Base-by-base conservation (phyloP, 495 filamentous ascomycete genomes). In the Lophium mytilinum region DNA sequence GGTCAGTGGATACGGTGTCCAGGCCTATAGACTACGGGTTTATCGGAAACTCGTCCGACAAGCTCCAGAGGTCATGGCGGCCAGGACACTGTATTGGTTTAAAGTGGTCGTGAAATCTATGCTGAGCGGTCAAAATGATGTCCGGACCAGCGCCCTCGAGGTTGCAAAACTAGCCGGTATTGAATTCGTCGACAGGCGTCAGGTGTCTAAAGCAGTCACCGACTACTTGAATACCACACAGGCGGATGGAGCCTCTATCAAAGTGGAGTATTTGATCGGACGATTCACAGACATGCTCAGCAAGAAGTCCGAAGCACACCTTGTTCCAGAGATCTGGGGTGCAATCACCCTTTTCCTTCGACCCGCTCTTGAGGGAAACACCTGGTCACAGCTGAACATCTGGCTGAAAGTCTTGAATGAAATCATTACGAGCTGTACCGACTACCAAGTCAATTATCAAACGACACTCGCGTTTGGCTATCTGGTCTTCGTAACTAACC, bases 281-380 rank as follows among this genome's bases (percentile, higher is more conserved):
- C 21, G 81, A n/a, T 78, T 96, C 58, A 76, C 73, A 45, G 71
- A 79, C n/a, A 87, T 95, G 80, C 71, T 86, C 39, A 75, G 78
- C 21, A 77, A 82, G 40, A 80, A 83, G 42, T 78, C 84, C n/a
- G 81, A 80, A 9, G 75, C 76, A 19, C 66, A 76, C 0, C 77
- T 82, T 55, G 89, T 93, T n/a, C 90, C 93, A 6, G 84, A 88
- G 52, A 87, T 96, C 34, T 98, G 92, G 92, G 87, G 84, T 48
- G 77, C 87, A 18, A 76, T 93, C 4, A 76, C 92, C 9, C 76
- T 96, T 3, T 80, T 96, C 18, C 75, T 95, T 34, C 80, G 86
- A 45, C 78, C 76, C 51, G 80, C 80, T 55, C 72, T 72, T 37
- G 33, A 52, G 19, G 65, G 90, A 14, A 81, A 88, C 34, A 74